Evolutionary conservation across 2,329 filamentous ascomycete genomes (phyloP).

Genomic region (Colletotrichum brevisporum): DNA sequence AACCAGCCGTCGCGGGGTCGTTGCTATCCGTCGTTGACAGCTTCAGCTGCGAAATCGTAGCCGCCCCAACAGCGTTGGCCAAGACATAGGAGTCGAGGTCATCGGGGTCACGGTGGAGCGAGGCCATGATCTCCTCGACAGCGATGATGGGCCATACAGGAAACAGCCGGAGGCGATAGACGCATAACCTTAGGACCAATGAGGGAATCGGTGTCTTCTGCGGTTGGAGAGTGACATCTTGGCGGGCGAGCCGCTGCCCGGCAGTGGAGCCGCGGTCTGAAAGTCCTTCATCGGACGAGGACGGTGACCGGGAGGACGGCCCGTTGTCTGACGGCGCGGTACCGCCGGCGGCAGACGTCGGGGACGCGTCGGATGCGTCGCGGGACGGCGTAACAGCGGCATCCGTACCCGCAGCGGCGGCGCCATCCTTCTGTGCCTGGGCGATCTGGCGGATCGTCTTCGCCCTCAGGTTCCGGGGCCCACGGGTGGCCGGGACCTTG

Average conservation of each 20-base stretch:
- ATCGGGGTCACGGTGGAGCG: conserved; percentile 51
- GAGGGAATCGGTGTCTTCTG: conserved; percentile 38
- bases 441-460: conserved; percentile 60
- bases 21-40: conserved; percentile 52
- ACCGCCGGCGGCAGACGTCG: conserved; percentile 1
- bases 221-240: conserved; percentile 19
- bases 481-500: conserved; percentile 58
- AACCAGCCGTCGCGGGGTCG: conserved; percentile 49
- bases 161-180: conserved; percentile 64
- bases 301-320: conserved; percentile 28
- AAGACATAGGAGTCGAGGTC: conserved; percentile 55
- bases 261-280: conserved; percentile 21
- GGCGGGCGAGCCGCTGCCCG: conserved; percentile 9
- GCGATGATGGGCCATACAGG: conserved; percentile 67
- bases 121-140: conserved; percentile 57
- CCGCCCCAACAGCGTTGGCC: conserved; percentile 61
- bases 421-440: conserved; percentile 45
- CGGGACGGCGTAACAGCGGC: conserved; percentile 8
- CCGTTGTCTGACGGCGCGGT: conserved; percentile 9
- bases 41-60: conserved; percentile 64
- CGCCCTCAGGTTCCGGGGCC: conserved; percentile 61
- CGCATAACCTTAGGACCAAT: conserved; percentile 51
- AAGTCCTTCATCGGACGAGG: conserved; percentile 27
- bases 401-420: conserved; percentile 1
- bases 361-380: background rate